These are phyloP conservation scores for Daldinia grandis DNA, from an alignment of 495 filamentous ascomycete genomes.

Conservation along the genomic window DNA sequence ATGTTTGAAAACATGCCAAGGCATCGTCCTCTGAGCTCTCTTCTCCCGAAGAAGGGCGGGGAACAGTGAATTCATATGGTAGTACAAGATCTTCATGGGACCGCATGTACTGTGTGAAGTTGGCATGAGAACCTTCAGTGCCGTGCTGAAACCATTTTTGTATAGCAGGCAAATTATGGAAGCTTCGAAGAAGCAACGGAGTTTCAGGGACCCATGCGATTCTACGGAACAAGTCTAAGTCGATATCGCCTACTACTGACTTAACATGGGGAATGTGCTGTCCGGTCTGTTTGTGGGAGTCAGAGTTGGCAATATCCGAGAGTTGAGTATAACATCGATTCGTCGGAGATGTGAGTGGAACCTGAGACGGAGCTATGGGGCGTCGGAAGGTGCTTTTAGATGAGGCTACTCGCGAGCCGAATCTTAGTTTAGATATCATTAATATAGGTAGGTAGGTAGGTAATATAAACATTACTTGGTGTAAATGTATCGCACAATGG, in stretches of 20 bases:
- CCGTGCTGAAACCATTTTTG: constrained; percentile 28
- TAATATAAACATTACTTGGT: too few relatives aligned
- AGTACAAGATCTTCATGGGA: constrained; percentile 8
- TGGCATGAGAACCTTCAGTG: not conserved
- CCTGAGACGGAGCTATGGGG: not conserved
- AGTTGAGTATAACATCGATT: not conserved
- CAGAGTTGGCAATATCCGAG: not conserved
- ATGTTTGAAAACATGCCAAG: constrained; percentile 9
- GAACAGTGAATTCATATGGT: constrained; percentile 28
- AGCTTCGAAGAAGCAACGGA: constrained; percentile 20
- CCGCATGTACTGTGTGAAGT: constrained; percentile 17
- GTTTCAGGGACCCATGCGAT: constrained; percentile 19
- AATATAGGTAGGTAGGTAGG: not conserved
- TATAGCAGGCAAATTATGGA: constrained; percentile 22
- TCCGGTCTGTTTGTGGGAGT: not conserved
- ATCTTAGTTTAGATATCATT: constrained; percentile 12
- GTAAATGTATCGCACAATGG: not conserved
- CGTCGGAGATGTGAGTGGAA: constrained; percentile 14
- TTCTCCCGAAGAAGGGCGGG: not conserved
- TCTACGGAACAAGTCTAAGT: constrained; percentile 24
- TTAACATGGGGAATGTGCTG: not conserved
- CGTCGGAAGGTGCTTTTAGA: not conserved
- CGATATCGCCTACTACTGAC: constrained; percentile 13
- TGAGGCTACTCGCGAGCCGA: constrained; percentile 2
- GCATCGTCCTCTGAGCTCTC: not conserved